A percentile compares a stretch with the other conserved stretches of the same genome.
These are phyloP conservation scores for Forsythia viridissima DNA, from an alignment of 257 asterid species.

Conservation along the genomic window DNA sequence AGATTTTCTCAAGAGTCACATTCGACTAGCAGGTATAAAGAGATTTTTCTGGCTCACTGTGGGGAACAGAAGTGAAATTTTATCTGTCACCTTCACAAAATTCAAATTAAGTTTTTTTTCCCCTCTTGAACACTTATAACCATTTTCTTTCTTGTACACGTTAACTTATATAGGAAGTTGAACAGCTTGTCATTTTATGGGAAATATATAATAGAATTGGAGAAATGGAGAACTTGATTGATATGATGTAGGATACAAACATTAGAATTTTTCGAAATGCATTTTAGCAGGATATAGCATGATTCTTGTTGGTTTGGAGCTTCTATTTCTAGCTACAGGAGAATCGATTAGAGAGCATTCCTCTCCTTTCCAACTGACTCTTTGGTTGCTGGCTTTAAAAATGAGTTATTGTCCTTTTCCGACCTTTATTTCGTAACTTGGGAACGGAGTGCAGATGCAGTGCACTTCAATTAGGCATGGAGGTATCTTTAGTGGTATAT, in stretches of 20 bases:
- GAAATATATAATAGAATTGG: too few relatives aligned
- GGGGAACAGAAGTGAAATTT: not conserved
- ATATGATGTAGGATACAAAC: too few relatives aligned
- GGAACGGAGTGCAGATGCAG: too few relatives aligned
- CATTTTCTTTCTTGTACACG: not conserved
- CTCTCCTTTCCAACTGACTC: not conserved
- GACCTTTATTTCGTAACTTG: too few relatives aligned
- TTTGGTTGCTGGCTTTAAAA: not conserved
- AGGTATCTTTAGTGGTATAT: too few relatives aligned
- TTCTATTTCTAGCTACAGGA: too few relatives aligned
- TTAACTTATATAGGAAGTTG: not conserved
- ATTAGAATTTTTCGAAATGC: too few relatives aligned
- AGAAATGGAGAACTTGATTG: too few relatives aligned
- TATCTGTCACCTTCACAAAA: not conserved
- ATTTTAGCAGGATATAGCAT: not conserved
- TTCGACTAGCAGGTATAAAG: constrained; percentile 14
- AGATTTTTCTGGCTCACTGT: too few relatives aligned
- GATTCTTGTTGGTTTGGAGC: not conserved
- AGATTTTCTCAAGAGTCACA: constrained; percentile 14
- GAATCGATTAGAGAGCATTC: not conserved
- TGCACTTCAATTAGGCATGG: too few relatives aligned
- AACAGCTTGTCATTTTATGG: not conserved
- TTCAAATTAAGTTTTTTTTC: not conserved
- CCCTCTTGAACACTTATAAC: not conserved
- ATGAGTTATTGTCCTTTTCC: not conserved